phyloP scores from a whole-genome alignment of 257 asterid species.

The Solanum chiquidenum region DNA sequence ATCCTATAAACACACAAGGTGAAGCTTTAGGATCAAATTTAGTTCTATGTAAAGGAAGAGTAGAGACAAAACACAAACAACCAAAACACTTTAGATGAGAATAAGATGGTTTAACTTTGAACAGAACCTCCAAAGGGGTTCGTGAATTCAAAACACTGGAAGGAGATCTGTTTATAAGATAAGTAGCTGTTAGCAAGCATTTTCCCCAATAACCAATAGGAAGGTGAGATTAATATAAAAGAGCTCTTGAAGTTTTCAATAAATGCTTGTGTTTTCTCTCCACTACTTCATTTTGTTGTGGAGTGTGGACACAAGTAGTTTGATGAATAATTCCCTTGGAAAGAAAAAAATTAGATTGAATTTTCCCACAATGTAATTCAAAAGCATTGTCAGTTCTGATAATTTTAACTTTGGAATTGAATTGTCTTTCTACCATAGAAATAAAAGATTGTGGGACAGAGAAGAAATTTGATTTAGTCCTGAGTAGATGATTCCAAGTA shows the following conservation, averaged over 20 bases:
- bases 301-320: neutral
- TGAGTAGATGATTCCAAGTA: neutral
- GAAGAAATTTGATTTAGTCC: neutral
- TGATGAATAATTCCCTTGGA: neutral
- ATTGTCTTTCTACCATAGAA: neutral
- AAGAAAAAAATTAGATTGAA: neutral
- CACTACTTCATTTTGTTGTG: neutral
- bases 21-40: neutral
- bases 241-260: neutral
- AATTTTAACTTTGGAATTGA: neutral
- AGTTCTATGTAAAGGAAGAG: neutral
- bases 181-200: neutral
- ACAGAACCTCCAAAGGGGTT: neutral
- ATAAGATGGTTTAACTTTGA: neutral
- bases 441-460: accelerated
- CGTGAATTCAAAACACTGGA: neutral
- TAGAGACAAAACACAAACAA: neutral
- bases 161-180: neutral
- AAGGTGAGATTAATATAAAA: neutral
- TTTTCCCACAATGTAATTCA: neutral
- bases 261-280: neutral
- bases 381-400: neutral
- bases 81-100: neutral
- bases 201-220: neutral
- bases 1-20: neutral